Evolutionary conservation across 2,329 filamentous ascomycete species (phyloP), one percentile per base, ranked within the genome.

Genomic region (Fusarium stilboides): DNA sequence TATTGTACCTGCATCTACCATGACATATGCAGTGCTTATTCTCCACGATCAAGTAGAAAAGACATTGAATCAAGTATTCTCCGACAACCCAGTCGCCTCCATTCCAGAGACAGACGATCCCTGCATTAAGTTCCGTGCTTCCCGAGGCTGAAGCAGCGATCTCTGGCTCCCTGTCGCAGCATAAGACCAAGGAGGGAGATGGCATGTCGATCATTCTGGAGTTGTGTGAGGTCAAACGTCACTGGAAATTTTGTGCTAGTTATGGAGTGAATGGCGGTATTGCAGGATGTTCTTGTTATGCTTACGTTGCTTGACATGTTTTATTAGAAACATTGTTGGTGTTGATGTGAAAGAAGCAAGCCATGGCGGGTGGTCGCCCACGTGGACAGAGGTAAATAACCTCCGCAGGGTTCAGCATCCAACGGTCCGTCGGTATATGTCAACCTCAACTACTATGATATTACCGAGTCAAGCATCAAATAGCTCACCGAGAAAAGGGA

Each of bases 101-200:
- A 46, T 60, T 60, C 31, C 42, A 49, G 26, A 13, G 20, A 43
- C 19, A 33, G 36, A 36, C 6, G 46, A 65, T 54, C 62, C 45
- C 20, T 52, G 36, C 20, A 33, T 28, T 12, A 14, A 54, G 40
- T 31, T 19, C 40, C 31, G 45, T 59, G 40, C 33, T 45, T 44
- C 31, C 42, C 24, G n/a, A 42, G 24, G 58, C 59, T 64, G 54
- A 65, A 65, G 61, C 62, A 65, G 61, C 46, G 53, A 65, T 65
- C 60, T 64, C n/a, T 34, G 26, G 24, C 33, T 56, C 34, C 26
- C 19, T 33, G 51, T 51, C 53, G 54, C 52, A 49, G 40, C 20
- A 44, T 22, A 20, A 22, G 33, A 31, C 60, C 44, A 63, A 63
- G 31, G 39, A 45, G 13, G 37, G 58, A 24, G 33, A 44, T 39